Evolutionary conservation across 108 stramenopile genomes (phyloP), one percentile per base, ranked within the genome.

Genomic region (Parietichytrium sp.): DNA sequence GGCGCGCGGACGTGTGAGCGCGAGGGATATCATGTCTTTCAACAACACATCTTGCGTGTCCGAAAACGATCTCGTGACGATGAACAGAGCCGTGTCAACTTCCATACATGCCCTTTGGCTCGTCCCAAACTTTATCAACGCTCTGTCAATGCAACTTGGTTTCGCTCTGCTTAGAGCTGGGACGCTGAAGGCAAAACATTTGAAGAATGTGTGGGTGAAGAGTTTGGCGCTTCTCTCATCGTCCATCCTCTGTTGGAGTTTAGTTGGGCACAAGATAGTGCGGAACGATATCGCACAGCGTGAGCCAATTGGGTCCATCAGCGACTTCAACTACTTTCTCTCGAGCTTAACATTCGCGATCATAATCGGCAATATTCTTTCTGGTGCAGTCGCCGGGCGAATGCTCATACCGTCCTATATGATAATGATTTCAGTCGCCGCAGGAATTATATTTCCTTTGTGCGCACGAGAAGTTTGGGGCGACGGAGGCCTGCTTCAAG

Each of bases 141-240:
- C 38, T n/a, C 26, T 55, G n/a, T 6, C 83, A 12, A 83, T 83
- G 83, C 83, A 83, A 82, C 13, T 79, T 26, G 83, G 83, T 4
- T 83, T 83, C 29, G 83, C 83, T 0, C 52, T 82, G 2, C 33
- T 83, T 13, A 82, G 83, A 30, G 83, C 82, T 38, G 83, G 83
- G 27, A 82, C 45, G 25, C 52, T 84, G 27, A 31, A 79, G 29
- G 15, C 45, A 0, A 84, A 84, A 79, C 83, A 84, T 12, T 36
- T 51, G 18, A 84, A 83, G 83, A 82, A 52, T 7, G 79, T 84
- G 23, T 79, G 83, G 13, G 13, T 82, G 12, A 84, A 84, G 29
- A 84, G 83, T 61, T 29, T 83, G 50, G 13, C n/a, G 13, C 82
- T 83, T 27, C 4, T 25, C n/a, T 23, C 83, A 8, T 54, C 83